phyloP scores from a whole-genome alignment of 768 basidiomycete genomes.

The Xerocomellus amylosporus region DNA sequence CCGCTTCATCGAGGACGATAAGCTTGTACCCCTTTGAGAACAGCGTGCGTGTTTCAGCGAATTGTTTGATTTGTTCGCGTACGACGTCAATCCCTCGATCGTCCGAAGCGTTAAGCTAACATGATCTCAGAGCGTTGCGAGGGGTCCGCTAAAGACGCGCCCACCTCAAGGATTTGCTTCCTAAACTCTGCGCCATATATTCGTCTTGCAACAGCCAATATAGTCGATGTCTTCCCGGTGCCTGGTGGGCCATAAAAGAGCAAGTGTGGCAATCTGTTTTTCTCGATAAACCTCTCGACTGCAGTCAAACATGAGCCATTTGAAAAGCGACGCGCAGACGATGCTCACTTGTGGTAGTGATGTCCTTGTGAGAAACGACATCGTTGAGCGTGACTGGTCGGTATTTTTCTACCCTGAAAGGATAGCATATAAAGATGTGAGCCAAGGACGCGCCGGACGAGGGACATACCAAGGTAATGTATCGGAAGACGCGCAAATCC shows the following conservation, averaged over 20 bases:
- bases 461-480: constrained; percentile 77
- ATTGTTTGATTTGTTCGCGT: constrained; percentile 97
- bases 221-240: constrained; percentile 97
- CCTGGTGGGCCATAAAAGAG: constrained; percentile 98
- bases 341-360: constrained; percentile 80
- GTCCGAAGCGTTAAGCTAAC: constrained; percentile 93
- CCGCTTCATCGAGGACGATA: constrained; percentile 98
- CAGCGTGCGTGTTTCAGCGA: constrained; percentile 91
- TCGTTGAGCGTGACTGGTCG: constrained; percentile 88
- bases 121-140: constrained; percentile 1
- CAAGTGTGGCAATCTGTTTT: constrained; percentile 90
- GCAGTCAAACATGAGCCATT: constrained; percentile 9
- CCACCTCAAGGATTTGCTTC: constrained; percentile 92
- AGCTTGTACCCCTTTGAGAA: constrained; percentile 94
- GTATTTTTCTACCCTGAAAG: constrained; percentile 93
- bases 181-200: constrained; percentile 86
- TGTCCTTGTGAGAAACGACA: constrained; percentile 95
- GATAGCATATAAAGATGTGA: neutral
- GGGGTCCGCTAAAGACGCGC: constrained; percentile 9
- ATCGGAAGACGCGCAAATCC: constrained; percentile 45
- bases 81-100: constrained; percentile 99
- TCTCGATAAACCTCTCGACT: constrained; percentile 98
- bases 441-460: neutral
- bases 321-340: neutral
- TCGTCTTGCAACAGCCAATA: constrained; percentile 89